Conservation (phyloP, 768 basidiomycete species). For the Boletus vermiculosoides region DNA sequence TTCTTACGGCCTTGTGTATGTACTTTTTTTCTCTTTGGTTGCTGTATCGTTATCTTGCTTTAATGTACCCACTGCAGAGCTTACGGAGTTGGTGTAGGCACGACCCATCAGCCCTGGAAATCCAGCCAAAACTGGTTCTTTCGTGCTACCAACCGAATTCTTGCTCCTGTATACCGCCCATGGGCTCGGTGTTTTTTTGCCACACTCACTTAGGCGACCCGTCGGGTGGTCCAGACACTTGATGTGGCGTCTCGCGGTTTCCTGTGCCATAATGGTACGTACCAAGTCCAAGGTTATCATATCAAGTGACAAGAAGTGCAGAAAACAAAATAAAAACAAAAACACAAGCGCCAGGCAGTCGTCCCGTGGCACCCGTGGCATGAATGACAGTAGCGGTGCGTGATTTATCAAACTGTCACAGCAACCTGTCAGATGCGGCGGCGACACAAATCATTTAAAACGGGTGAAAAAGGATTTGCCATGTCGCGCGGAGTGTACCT, state of each 20-base stretch:
- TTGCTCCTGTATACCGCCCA: neutral
- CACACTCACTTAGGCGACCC: neutral
- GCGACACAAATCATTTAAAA: neutral
- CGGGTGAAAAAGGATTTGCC: neutral
- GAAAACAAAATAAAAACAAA: neutral
- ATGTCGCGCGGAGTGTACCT: neutral
- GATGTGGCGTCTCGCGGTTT: neutral
- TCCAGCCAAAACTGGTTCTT: neutral
- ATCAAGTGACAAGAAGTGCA: neutral
- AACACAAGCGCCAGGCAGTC: neutral
- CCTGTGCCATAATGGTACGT: neutral
- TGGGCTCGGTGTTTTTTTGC: neutral
- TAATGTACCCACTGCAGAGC: neutral
- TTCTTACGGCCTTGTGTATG: neutral
- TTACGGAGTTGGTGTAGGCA: neutral
- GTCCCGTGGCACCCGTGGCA: neutral
- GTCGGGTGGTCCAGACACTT: neutral
- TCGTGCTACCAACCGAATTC: neutral
- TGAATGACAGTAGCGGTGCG: neutral
- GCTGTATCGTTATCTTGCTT: neutral
- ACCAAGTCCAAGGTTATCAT: too few relatives aligned
- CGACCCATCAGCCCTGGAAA: neutral
- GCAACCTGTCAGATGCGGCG: neutral
- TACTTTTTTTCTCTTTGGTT: neutral
- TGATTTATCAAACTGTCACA: neutral